Evolutionary conservation across 805 yeast genomes (phyloP), one percentile per base, ranked within the genome.

Genomic region (Kuraishia cidri): DNA sequence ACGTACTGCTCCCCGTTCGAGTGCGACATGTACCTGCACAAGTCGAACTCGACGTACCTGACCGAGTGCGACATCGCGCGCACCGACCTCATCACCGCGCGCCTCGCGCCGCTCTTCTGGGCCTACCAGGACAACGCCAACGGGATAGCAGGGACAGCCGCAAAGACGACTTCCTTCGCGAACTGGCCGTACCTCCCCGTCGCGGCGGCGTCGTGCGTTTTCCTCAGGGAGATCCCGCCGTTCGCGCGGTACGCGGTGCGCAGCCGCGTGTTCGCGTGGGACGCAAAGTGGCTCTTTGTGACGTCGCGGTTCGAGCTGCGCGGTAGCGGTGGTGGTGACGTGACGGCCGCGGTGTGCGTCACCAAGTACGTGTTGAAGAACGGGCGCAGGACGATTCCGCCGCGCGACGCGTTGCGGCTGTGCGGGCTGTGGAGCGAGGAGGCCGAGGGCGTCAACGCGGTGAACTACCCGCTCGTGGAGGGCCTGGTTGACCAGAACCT

Each of bases 1-100:
- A 69, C 87, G 0, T 73, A 72, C 38, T 82, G 81, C 19, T 78
- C 90, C 1, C 75, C 82, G 6, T 56, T 82, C 47, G 97, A 88
- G 50, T 76, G 85, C 48, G 97, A 88, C 54, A 71, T 83, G 61
- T 85, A 85, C 48, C 46, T 86, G 30, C 97, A 88, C 62, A 90
- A 88, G 60, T 75, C 81, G 36, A 90, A 90, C 52, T 76, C 90
- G 5, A 81, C 95, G 1, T 90, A 88, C 56, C 80, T 82, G 47
- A 58, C 65, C 13, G 97, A 88, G 43, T 61, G 85, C 50, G 97
- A 88, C 50, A 64, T 86, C 40, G 75, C 84, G 3, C 72, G 97
- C 49, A 66, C 82, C 6, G 73, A 75, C 36, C 54, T 79, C 34
- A 59, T 86, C 59, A 56, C 72, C 16, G 53, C 58, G 29, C 56